A percentile compares a stretch with the other conserved stretches of the same genome.
Conservation (phyloP, 805 yeast species). For the Candida ulmi region DNA sequence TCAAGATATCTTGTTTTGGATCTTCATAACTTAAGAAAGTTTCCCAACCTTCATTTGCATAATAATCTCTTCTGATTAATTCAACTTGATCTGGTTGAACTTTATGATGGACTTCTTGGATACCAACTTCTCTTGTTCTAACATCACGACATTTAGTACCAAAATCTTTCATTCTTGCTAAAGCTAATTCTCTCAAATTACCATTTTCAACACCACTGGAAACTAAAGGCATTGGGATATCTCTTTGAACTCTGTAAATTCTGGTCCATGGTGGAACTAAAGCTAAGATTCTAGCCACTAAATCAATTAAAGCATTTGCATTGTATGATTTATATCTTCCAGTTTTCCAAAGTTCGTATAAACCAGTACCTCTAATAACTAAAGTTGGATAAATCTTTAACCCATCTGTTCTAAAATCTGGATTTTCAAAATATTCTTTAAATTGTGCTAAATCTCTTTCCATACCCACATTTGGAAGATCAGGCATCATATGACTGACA, state of each 20-base stretch:
- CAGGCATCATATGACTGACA: constrained; percentile 99
- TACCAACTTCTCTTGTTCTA: constrained; percentile 96
- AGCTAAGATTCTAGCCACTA: constrained; percentile 93
- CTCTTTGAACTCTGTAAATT: constrained; percentile 96
- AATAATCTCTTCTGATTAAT: constrained; percentile 88
- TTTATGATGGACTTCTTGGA: constrained; percentile 96
- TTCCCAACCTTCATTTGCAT: constrained; percentile 99
- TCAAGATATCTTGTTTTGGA: constrained; percentile 91
- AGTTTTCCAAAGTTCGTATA: constrained; percentile 95
- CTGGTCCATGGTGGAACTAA: constrained; percentile 99
- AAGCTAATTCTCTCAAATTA: constrained; percentile 87
- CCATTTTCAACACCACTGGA: constrained; percentile 98
- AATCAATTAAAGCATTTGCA: constrained; percentile 88
- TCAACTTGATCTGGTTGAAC: constrained; percentile 97
- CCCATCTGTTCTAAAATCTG: constrained; percentile 96
- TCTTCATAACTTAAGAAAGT: constrained; percentile 94
- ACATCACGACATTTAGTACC: constrained; percentile 96
- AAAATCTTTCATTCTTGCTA: constrained; percentile 96
- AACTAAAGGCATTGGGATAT: constrained; percentile 98
- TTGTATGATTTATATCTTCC: constrained; percentile 92
- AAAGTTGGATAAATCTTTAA: constrained; percentile 91
- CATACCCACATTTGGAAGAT: constrained; percentile 97
- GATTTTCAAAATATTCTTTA: constrained; percentile 93
- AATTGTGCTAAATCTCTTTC: constrained; percentile 96
- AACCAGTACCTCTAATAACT: constrained; percentile 95